phyloP scores from a whole-genome alignment of 805 yeast species.

The Nakazawaea laoshanensis region DNA sequence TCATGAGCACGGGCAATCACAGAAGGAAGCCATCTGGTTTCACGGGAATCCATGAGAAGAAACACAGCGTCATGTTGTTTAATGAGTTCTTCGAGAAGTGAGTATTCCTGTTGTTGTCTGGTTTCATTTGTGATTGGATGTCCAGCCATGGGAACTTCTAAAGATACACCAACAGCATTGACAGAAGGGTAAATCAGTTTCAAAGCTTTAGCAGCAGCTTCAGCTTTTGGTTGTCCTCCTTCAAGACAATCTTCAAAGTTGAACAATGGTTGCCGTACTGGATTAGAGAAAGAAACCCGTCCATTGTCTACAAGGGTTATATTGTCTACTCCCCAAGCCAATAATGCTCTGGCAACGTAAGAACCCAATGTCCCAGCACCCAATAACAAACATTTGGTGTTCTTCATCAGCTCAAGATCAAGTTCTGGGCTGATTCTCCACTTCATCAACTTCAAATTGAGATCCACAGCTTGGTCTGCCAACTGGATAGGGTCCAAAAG shows the following conservation, averaged over 20 bases:
- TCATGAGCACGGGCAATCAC: constrained; percentile 57
- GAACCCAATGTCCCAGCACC: constrained; percentile 97
- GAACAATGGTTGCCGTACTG: constrained; percentile 89
- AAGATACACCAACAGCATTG: constrained; percentile 45
- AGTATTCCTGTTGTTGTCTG: constrained; percentile 42
- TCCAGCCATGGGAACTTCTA: constrained; percentile 95
- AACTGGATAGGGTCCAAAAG: constrained; percentile 73
- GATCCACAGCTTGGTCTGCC: constrained; percentile 87
- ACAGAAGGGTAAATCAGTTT: constrained; percentile 75
- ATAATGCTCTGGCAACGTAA: constrained; percentile 73
- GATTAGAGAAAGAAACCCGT: constrained; percentile 82
- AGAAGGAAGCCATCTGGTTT: constrained; percentile 96
- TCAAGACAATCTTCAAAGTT: constrained; percentile 71
- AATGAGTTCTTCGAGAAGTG: constrained; percentile 42
- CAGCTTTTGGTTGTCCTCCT: constrained; percentile 74
- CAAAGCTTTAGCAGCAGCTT: constrained; percentile 66
- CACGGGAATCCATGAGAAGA: constrained; percentile 88
- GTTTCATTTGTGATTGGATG: constrained; percentile 64
- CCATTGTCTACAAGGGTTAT: constrained; percentile 91
- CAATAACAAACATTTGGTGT: constrained; percentile 61
- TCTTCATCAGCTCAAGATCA: constrained; percentile 55
- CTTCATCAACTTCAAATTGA: constrained; percentile 87
- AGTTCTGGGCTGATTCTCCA: constrained; percentile 90
- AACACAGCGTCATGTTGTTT: constrained; percentile 69
- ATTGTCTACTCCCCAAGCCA: constrained; percentile 91